Conservation (phyloP, 1,284 basidiomycete species). For the Ustilago nuda region DNA sequence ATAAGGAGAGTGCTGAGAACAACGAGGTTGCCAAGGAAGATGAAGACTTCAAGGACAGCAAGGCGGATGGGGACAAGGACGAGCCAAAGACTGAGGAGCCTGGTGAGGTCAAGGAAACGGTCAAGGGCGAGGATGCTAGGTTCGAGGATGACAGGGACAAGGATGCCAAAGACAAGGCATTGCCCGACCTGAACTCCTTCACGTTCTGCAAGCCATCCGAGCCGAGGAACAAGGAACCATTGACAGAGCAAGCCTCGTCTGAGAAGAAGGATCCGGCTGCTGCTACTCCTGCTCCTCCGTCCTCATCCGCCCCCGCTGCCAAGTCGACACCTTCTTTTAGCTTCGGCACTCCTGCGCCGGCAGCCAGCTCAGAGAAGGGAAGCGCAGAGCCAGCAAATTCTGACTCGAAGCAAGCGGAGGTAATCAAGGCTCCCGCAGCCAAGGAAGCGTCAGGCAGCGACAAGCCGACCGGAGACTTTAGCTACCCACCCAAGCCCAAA, state of each 20-base stretch:
- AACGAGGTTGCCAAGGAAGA: neutral
- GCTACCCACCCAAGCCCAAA: conserved; percentile 17
- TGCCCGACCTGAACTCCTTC: conserved; percentile 26
- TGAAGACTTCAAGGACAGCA: no score
- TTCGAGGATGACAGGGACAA: neutral
- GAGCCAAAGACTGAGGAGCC: neutral
- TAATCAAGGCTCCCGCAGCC: neutral
- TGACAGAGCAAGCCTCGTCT: conserved; percentile 11
- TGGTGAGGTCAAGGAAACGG: neutral
- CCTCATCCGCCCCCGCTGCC: conserved; percentile 1
- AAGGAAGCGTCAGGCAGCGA: conserved; percentile 5
- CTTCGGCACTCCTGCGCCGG: conserved; percentile 4
- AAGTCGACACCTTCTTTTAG: conserved; percentile 10
- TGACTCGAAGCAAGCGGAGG: conserved; percentile 1
- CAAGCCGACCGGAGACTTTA: conserved; percentile 13
- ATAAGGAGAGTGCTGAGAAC: neutral
- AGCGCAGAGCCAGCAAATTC: conserved; percentile 4
- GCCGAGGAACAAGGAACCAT: conserved; percentile 31
- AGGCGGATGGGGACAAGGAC: neutral
- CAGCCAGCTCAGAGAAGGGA: conserved; percentile 4
- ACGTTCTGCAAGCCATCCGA: conserved; percentile 38
- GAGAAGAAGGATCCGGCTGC: neutral
- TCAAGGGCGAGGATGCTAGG: neutral
- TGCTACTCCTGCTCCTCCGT: neutral
- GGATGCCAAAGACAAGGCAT: conserved; percentile 11